These are phyloP conservation scores for Yarrowia alimentaria DNA, from an alignment of 805 yeast genomes.

Conservation along the genomic window DNA sequence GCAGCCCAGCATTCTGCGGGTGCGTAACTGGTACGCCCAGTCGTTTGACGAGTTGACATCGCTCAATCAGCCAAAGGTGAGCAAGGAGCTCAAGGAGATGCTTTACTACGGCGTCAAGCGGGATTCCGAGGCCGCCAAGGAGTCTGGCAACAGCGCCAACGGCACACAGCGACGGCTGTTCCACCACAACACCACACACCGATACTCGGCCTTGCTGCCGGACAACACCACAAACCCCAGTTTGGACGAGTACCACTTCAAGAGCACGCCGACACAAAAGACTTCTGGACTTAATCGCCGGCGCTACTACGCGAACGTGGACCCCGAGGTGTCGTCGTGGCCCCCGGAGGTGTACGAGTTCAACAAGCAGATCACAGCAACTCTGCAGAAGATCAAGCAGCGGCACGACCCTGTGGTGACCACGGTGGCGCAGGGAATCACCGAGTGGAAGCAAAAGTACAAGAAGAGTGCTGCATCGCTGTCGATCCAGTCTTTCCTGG, in stretches of 20 bases:
- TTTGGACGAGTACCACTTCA: conserved; percentile 28
- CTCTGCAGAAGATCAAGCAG: conserved; percentile 67
- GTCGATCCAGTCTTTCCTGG: conserved; percentile 76
- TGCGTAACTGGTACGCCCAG: conserved; percentile 86
- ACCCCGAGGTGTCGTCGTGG: conserved; percentile 57
- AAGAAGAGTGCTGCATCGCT: conserved; percentile 56
- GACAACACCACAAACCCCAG: conserved; percentile 29
- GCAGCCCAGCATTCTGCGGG: conserved; percentile 73
- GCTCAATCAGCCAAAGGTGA: conserved; percentile 57
- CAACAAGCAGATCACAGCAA: conserved; percentile 63
- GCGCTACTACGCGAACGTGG: conserved; percentile 53
- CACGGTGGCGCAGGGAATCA: conserved; percentile 88
- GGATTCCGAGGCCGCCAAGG: no score
- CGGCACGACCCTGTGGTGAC: conserved; percentile 92
- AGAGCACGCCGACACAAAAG: conserved; percentile 23
- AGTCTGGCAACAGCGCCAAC: conserved; percentile 28
- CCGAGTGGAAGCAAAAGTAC: conserved; percentile 72
- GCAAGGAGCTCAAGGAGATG: conserved; percentile 40
- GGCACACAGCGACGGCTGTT: conserved; percentile 5
- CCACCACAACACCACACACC: conserved; percentile 21
- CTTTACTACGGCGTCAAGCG: conserved; percentile 36
- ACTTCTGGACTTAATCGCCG: conserved; percentile 33
- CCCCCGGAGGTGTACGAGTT: conserved; percentile 72
- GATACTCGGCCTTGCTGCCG: conserved; percentile 25
- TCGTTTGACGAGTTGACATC: conserved; percentile 75